phyloP scores from a whole-genome alignment of 2,329 filamentous ascomycete species.

The Fusarium coicis region DNA sequence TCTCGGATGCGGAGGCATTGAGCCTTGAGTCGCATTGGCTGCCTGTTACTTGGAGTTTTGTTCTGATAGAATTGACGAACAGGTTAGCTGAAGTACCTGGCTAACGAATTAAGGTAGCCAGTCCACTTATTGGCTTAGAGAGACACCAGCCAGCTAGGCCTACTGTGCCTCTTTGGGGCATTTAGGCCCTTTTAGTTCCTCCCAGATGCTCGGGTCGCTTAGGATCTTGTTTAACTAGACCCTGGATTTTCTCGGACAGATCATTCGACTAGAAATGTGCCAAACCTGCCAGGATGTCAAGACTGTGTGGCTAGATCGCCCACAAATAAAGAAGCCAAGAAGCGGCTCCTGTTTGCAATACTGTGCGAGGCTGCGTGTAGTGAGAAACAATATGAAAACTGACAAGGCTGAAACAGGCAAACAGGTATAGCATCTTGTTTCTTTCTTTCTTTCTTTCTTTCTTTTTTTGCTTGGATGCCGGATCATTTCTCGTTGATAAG shows the following conservation, averaged over 20 bases:
- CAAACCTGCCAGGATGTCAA: slow-evolving; percentile 38
- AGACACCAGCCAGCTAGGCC: slow-evolving; percentile 42
- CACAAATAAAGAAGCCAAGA: slow-evolving; percentile 27
- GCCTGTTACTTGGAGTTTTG: slow-evolving; percentile 14
- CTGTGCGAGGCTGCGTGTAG: slow-evolving; percentile 4
- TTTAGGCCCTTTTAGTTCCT: slow-evolving; percentile 52
- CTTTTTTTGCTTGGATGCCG: neutral
- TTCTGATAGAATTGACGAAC: slow-evolving; percentile 26
- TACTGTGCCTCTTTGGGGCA: slow-evolving; percentile 49
- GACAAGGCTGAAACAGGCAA: slow-evolving; percentile 5
- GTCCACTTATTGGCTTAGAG: slow-evolving; percentile 34
- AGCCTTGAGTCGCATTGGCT: slow-evolving; percentile 18
- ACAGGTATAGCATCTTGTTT: neutral
- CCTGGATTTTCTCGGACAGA: slow-evolving; percentile 44
- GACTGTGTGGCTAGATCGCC: slow-evolving; percentile 25
- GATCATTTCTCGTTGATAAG: neutral
- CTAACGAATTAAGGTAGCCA: slow-evolving; percentile 32
- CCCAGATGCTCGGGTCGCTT: slow-evolving; percentile 53
- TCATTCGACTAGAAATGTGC: slow-evolving; percentile 41
- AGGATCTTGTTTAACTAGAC: slow-evolving; percentile 51
- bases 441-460: too few species aligned
- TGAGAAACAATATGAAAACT: neutral
- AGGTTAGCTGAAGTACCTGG: slow-evolving; percentile 38
- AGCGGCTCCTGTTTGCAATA: slow-evolving; percentile 16
- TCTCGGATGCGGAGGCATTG: slow-evolving; percentile 7